Evolutionary conservation across 176 grass and related monocot species (phyloP).

Genomic region (Juncus effusus): DNA sequence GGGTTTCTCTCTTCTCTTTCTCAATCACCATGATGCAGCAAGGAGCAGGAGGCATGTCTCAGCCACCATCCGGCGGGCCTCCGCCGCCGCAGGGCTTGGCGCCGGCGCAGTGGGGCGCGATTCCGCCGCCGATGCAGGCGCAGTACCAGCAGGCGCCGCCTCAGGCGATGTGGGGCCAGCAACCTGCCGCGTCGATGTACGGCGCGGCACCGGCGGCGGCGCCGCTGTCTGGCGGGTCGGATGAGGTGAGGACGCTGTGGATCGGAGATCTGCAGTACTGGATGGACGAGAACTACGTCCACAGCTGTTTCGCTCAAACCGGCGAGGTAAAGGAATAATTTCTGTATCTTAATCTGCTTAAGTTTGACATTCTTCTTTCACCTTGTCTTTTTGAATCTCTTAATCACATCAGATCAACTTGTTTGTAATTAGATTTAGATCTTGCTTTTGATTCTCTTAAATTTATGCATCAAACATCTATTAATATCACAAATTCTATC

Average conservation of each 20-base stretch:
- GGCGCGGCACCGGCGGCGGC: conserved; percentile 29
- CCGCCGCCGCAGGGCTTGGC: conserved; percentile 49
- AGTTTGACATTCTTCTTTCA: not conserved
- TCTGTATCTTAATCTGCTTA: not conserved
- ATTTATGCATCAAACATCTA: not conserved
- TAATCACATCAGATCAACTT: not conserved
- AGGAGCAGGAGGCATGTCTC: conserved; percentile 46
- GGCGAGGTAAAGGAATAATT: conserved; percentile 56
- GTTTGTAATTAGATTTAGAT: not conserved
- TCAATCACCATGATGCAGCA: conserved; percentile 42
- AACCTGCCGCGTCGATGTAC: conserved; percentile 47
- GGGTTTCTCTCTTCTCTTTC: conserved; percentile 13
- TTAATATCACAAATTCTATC: not conserved
- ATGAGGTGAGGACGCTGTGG: conserved; percentile 92
- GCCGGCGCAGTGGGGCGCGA: conserved; percentile 70
- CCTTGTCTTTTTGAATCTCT: not conserved
- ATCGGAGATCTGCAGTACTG: conserved; percentile 92
- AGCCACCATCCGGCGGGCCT: conserved; percentile 36
- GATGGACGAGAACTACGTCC: conserved; percentile 97
- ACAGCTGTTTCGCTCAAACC: conserved; percentile 52
- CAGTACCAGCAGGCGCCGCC: conserved; percentile 56
- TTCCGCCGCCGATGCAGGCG: conserved; percentile 60
- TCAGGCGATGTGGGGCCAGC: conserved; percentile 79
- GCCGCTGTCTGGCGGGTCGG: conserved; percentile 30
- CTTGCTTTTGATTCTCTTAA: not conserved